A percentile compares a stretch with the other conserved stretches of the same genome.
phyloP scores from a whole-genome alignment of 169 alveolate species.

The Eimeria sp. region DNA sequence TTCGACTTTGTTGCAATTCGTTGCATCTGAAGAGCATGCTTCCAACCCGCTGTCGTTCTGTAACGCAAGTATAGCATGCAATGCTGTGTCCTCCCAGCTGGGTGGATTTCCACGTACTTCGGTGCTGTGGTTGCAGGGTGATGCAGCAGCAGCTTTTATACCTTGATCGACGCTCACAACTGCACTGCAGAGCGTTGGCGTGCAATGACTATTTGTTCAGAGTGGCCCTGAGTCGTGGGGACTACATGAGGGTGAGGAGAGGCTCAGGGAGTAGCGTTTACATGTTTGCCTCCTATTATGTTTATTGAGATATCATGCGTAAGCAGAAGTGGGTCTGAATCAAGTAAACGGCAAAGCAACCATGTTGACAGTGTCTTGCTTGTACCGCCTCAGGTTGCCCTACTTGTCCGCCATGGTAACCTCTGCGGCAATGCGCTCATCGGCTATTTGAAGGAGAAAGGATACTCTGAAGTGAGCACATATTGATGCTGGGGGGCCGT shows the following conservation, averaged over 20 bases:
- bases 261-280: constrained; percentile 33
- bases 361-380: background rate
- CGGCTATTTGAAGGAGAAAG: constrained; percentile 90
- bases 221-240: constrained; percentile 88
- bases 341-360: background rate
- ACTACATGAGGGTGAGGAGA: constrained; percentile 88
- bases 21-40: background rate
- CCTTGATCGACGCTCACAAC: constrained; percentile 77
- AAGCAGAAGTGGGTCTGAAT: background rate
- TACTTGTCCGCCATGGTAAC: constrained; percentile 82
- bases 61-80: background rate
- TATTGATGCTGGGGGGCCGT: background rate
- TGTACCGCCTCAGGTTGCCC: constrained; percentile 43
- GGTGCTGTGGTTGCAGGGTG: constrained; percentile 53
- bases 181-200: constrained; percentile 83
- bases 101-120: background rate
- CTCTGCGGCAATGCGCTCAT: constrained; percentile 91
- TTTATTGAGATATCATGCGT: background rate
- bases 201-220: constrained; percentile 91
- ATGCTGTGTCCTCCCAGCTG: background rate
- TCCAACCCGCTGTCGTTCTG: background rate
- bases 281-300: background rate
- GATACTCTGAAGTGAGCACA: constrained; percentile 90
- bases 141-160: constrained; percentile 64
- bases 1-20: background rate